A percentile compares a stretch with the other conserved stretches of the same genome.
Evolutionary conservation across 371 early-diverging fungal species (phyloP).

Genomic region (Mortierella sp.): DNA sequence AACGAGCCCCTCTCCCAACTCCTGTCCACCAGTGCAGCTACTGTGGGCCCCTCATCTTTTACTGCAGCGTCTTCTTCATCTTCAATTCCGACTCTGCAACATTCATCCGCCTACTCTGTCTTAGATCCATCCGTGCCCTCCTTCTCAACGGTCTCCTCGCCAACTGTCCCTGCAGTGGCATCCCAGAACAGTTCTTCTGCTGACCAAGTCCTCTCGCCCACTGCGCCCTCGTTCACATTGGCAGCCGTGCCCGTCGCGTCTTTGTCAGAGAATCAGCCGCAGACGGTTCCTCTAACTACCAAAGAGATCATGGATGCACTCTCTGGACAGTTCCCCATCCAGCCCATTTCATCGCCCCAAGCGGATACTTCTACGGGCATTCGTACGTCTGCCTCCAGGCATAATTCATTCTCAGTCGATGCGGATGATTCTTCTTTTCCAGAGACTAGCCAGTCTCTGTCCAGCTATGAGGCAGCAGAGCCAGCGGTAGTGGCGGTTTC

Average conservation of each 20-base stretch:
- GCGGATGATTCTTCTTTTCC: no score
- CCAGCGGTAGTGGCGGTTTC: no score
- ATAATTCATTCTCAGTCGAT: no score
- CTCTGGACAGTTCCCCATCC: slow-evolving; percentile 44
- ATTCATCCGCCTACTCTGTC: slow-evolving; percentile 2
- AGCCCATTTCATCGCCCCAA: slow-evolving; percentile 9
- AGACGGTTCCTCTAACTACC: slow-evolving; percentile 44
- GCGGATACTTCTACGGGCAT: background rate
- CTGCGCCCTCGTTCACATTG: slow-evolving; percentile 1
- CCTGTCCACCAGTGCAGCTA: slow-evolving; percentile 33
- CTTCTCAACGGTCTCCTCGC: background rate
- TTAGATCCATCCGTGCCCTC: slow-evolving; percentile 4
- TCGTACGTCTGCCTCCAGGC: no score
- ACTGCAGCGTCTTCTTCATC: slow-evolving; percentile 11
- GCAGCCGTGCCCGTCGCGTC: background rate
- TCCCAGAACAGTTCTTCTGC: slow-evolving; percentile 10
- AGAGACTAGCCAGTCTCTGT: no score
- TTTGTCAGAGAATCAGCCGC: slow-evolving; percentile 5
- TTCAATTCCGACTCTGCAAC: background rate
- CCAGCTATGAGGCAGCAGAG: no score
- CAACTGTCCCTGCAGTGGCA: background rate
- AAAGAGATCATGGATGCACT: slow-evolving; percentile 51
- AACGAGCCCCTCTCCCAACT: slow-evolving; percentile 46
- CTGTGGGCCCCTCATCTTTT: slow-evolving; percentile 27
- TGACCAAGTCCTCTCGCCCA: background rate